Percentiles rank a stretch among this genome's conserved stretches.
Evolutionary conservation across 2,329 filamentous ascomycete genomes (phyloP).

Genomic region (Ascochyta viciae-villosae): DNA sequence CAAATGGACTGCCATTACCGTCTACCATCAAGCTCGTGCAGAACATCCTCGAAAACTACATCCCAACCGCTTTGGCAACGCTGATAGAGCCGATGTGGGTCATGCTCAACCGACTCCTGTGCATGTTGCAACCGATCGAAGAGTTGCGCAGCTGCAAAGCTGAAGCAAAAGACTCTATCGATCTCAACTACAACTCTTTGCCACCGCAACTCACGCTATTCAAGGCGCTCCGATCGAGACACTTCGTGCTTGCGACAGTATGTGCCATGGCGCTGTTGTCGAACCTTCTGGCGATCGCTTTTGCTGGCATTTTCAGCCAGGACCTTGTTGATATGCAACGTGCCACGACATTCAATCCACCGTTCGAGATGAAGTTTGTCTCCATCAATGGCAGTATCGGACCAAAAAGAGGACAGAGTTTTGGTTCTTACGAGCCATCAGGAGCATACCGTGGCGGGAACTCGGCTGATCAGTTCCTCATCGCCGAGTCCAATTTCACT

Average conservation of each 20-base stretch:
- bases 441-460: conserved; percentile 38
- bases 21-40: conserved; percentile 47
- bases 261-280: conserved; percentile 59
- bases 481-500: conserved; percentile 56
- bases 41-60: conserved; percentile 57
- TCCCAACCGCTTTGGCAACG: conserved; percentile 63
- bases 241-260: conserved; percentile 57
- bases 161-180: conserved; percentile 36
- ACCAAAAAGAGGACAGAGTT: background rate
- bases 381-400: conserved; percentile 37
- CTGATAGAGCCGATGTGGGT: conserved; percentile 65
- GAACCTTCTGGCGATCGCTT: conserved; percentile 61
- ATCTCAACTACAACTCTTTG: conserved; percentile 61
- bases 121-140: conserved; percentile 63
- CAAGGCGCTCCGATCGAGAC: conserved; percentile 54
- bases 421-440: conserved; percentile 4
- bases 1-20: conserved; percentile 43
- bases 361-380: conserved; percentile 30
- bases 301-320: conserved; percentile 61
- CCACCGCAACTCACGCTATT: conserved; percentile 62
- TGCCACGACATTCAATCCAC: conserved; percentile 8
- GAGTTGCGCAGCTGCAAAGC: conserved; percentile 55
- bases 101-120: conserved; percentile 61
- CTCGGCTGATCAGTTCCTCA: conserved; percentile 51
- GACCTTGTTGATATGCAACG: conserved; percentile 12